Evolutionary conservation across 371 early-diverging fungal species (phyloP), one percentile per base, ranked within the genome.

Genomic region (Dinochytrium kinnereticum): DNA sequence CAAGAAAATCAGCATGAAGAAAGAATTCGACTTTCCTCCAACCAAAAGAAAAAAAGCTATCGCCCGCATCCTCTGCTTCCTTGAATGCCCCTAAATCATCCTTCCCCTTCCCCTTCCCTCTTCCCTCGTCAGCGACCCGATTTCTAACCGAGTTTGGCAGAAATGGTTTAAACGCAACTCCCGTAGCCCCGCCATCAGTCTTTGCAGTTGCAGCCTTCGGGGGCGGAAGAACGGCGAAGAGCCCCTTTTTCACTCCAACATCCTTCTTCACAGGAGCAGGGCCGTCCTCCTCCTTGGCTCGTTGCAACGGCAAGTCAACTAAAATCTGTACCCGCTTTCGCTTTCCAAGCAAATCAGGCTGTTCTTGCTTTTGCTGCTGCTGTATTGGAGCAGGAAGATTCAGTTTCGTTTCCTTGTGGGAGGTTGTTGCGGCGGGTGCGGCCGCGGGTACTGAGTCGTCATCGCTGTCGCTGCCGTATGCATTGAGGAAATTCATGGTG

Each of bases 221-320:
- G 2, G 70, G 55, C 24, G 75, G 75, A 19, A 75, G 75, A 57
- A 70, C 19, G 38, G 51, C 57, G 38, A 75, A 75, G 13, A 75
- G 59, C 7, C 75, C 75, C 7, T 44, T 10, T 37, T 38, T 40
- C 2, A 26, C 21, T 7, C 10, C 5, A 15, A 10, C 1, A 5
- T n/a, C 57, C 7, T 2, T 7, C 17, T 26, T 17, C 37, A 7
- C 19, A 13, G 53, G 7, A 0, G 28, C 37, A 51, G 21, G 31
- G 24, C 37, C 50, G 10, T 39, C 69, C 21, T 73, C 74, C n/a
- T 28, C 36, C 26, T 68, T 68, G 19, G 59, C 33, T 3, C 40
- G 38, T 17, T 26, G 1, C 28, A 28, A 36, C 1, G 69, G 69
- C 0, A 69, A 51, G 24, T 40, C 70, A 24, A 69, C 28, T 1